Conservation (phyloP, 352 stramenopile genomes). For the Globisporangium parvum region DNA sequence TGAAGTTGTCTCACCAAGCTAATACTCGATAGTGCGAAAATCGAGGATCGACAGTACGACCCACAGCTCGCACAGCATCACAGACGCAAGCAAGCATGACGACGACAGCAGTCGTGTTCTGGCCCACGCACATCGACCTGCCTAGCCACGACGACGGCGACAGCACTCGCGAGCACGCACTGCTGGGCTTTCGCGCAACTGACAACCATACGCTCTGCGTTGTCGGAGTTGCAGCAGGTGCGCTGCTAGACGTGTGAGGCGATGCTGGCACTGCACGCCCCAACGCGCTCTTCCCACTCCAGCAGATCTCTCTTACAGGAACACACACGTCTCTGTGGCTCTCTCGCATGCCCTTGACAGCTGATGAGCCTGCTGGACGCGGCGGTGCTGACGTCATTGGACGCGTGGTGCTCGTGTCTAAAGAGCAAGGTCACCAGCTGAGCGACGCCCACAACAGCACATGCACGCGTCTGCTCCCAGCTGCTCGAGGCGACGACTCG, state of each 20-base stretch:
- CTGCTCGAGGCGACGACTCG: background rate
- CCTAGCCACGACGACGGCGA: no score
- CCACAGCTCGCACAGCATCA: no score
- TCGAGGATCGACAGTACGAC: background rate
- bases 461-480: no score
- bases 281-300: no score
- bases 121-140: conserved; percentile 20
- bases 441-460: background rate
- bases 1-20: background rate
- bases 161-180: background rate
- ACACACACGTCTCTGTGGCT: no score
- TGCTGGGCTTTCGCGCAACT: conserved; percentile 19
- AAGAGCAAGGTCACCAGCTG: background rate
- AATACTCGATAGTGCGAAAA: background rate
- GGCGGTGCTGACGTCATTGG: background rate
- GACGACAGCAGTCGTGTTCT: conserved; percentile 33
- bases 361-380: no score
- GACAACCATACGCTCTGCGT: conserved; percentile 24
- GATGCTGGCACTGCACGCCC: no score
- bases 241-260: background rate
- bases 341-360: no score
- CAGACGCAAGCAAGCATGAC: no score
- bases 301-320: no score
- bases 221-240: conserved; percentile 17
- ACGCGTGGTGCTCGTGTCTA: background rate